phyloP scores from a whole-genome alignment of 2,329 filamentous ascomycete genomes.

The Zymoseptoria ardabiliae region DNA sequence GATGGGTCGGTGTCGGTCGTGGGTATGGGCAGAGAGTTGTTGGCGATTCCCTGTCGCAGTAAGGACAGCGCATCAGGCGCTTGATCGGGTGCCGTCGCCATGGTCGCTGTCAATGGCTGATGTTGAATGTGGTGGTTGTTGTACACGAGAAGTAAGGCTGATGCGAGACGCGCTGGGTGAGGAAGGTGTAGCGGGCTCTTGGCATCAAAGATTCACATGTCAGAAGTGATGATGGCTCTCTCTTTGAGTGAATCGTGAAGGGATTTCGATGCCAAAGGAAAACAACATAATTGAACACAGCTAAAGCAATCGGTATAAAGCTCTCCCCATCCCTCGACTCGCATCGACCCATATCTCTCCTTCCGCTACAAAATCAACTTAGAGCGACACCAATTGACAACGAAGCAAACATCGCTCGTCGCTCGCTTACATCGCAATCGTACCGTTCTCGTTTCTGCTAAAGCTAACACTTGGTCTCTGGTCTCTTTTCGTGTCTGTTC shows the following conservation, averaged over 20 bases:
- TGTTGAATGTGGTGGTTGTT: neutral
- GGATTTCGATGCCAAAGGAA: neutral
- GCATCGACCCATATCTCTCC: neutral
- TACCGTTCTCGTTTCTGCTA: neutral
- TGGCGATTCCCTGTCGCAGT: conserved; percentile 74
- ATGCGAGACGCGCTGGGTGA: neutral
- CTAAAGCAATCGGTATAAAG: neutral
- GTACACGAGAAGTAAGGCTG: neutral
- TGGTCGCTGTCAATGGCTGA: neutral
- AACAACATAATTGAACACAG: neutral
- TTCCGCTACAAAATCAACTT: neutral
- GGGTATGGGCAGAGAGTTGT: conserved; percentile 61
- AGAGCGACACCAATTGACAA: neutral
- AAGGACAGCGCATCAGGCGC: conserved; percentile 63
- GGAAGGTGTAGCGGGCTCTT: neutral
- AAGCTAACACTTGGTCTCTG: neutral
- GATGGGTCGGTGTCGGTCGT: conserved; percentile 62
- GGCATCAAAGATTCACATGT: neutral
- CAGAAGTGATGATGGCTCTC: neutral
- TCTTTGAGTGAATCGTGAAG: neutral
- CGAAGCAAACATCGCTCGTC: neutral
- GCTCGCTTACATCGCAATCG: neutral
- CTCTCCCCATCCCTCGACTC: neutral
- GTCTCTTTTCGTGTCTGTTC: neutral
- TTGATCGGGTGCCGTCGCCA: conserved; percentile 44